Evolutionary conservation across 1,284 basidiomycete genomes (phyloP), one percentile per base, ranked within the genome.

Genomic region (Rhodotorula sp.): DNA sequence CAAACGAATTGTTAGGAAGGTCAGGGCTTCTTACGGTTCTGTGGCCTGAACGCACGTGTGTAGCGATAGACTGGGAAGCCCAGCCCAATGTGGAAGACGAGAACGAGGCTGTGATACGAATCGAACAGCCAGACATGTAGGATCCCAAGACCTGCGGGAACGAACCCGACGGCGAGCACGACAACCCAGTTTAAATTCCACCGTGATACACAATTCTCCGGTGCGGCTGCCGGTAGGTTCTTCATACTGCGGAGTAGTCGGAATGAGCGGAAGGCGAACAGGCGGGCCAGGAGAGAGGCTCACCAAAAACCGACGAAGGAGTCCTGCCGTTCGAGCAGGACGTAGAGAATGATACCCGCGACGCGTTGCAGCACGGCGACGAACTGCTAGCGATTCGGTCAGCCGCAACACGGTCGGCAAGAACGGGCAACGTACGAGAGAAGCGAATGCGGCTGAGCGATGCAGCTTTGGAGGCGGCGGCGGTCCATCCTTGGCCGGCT

Each of bases 1-100:
- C 24, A 24, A 22, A 53, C 54, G 20, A 13, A 37, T 24, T 16
- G 16, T 37, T 40, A 31, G 28, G n/a, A 24, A 58, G 28, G 40
- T 59, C 30, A 56, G 44, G 24, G 11, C 8, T 18, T 10, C 16
- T 50, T 11, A 6, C 1, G 16, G 7, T 20, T 9, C 18, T 28
- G 22, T 9, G 6, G 24, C 37, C 20, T 26, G n/a, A 11, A 51
- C 57, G 37, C 16, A 62, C 69, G 64, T 0, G 71, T 64, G 52
- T 66, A 73, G 20, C 71, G 65, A 47, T 70, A 73, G 34, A 70
- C 60, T 6, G 63, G 65, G 59, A 73, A 73, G 1, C 71, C 71
- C 24, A 66, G 53, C 0, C 63, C 60, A 44, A 66, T 22, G 34
- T 68, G 62, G 4, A 60, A 54, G 7, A 65, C 6, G 0, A 62